Percentiles rank a stretch among this genome's conserved stretches.
Evolutionary conservation across 2,329 filamentous ascomycete genomes (phyloP).

Genomic region (Fusarium sp.): DNA sequence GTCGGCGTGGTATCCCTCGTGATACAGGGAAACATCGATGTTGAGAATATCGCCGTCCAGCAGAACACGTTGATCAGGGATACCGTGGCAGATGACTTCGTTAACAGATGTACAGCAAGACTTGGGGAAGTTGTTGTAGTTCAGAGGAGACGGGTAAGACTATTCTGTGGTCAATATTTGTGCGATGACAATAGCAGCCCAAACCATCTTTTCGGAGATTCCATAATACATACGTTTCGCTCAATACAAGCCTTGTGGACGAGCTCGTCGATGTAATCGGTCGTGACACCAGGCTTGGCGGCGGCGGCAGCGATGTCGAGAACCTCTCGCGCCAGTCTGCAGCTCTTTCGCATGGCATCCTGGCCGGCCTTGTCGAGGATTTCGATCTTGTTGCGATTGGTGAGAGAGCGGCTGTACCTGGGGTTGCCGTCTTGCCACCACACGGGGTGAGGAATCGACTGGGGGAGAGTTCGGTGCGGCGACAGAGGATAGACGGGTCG

Average conservation of each 20-base stretch:
- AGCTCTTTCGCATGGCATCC: constrained; percentile 93
- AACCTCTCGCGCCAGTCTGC: constrained; percentile 86
- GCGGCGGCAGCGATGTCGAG: constrained; percentile 90
- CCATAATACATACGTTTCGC: constrained; percentile 74
- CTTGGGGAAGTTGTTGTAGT: constrained; percentile 97
- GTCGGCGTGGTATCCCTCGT: constrained; percentile 94
- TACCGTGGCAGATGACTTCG: constrained; percentile 98
- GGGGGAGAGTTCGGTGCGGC: constrained; percentile 76
- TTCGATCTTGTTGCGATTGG: constrained; percentile 82
- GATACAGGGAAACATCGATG: constrained; percentile 94
- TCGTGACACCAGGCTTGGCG: constrained; percentile 89
- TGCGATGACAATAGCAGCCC: neutral
- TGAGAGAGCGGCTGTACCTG: constrained; percentile 67
- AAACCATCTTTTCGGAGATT: neutral
- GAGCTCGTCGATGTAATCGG: constrained; percentile 93
- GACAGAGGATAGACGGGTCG: constrained; percentile 91
- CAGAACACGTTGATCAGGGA: constrained; percentile 88
- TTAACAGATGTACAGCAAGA: constrained; percentile 97
- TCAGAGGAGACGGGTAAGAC: constrained; percentile 94
- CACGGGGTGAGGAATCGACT: constrained; percentile 84
- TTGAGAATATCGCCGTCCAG: constrained; percentile 96
- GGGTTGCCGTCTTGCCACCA: constrained; percentile 88
- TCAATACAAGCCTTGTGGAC: constrained; percentile 96
- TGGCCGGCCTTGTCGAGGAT: constrained; percentile 83
- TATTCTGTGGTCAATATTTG: constrained; percentile 51